These are phyloP conservation scores for Mediolabrus comicus DNA, from an alignment of 108 stramenopile species.

Conservation along the genomic window DNA sequence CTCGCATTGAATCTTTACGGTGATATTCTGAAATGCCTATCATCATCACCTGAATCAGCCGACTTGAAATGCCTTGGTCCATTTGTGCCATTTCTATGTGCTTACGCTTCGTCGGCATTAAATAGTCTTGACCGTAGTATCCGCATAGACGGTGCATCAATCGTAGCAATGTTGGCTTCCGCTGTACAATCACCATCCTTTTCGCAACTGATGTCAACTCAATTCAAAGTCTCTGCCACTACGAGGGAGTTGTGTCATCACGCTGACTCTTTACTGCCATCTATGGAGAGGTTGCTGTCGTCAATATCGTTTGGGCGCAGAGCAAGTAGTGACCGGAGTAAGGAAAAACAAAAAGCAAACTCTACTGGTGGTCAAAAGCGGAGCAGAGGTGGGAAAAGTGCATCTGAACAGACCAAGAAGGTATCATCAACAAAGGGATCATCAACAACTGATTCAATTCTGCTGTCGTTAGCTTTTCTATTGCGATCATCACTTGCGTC, in stretches of 20 bases:
- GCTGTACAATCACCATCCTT: conserved; percentile 36
- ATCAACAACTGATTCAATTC: conserved; percentile 27
- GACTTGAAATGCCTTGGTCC: conserved; percentile 45
- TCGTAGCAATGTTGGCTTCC: conserved; percentile 50
- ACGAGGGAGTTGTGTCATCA: conserved; percentile 31
- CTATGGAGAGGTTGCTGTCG: conserved; percentile 30
- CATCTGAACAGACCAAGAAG: background rate
- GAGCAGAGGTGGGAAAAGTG: conserved; percentile 22
- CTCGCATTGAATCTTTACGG: conserved; percentile 52
- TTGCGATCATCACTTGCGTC: conserved; percentile 24
- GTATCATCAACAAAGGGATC: background rate
- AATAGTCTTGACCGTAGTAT: conserved; percentile 71
- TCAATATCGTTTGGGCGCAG: conserved; percentile 32
- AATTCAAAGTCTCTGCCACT: conserved; percentile 8
- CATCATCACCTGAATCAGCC: background rate
- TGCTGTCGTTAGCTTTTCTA: conserved; percentile 37
- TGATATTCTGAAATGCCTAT: conserved; percentile 37
- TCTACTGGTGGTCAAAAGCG: conserved; percentile 28
- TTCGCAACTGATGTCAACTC: conserved; percentile 10
- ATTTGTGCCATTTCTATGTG: conserved; percentile 62
- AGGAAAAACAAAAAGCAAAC: conserved; percentile 5
- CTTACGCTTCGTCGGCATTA: conserved; percentile 70
- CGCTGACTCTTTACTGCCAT: conserved; percentile 29
- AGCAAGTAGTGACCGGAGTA: conserved; percentile 7
- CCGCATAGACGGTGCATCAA: conserved; percentile 58